Evolutionary conservation across 805 yeast species (phyloP).

Genomic region (Diddensiella transvaalensis): DNA sequence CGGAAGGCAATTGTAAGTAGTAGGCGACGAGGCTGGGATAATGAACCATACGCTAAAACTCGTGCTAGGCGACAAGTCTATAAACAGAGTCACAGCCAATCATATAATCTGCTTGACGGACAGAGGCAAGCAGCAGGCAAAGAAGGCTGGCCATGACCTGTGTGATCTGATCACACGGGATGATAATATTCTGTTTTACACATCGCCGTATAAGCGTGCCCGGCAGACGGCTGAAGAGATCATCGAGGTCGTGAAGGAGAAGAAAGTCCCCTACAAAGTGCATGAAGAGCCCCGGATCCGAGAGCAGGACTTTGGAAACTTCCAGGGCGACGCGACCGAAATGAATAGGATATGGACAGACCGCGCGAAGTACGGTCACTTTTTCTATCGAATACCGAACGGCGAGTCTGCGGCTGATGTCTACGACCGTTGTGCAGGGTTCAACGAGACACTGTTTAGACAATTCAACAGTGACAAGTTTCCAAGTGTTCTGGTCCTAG

Average conservation of each 20-base stretch:
- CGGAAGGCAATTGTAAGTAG: conserved; percentile 72
- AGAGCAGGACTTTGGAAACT: conserved; percentile 94
- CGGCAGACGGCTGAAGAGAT: conserved; percentile 78
- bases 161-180: conserved; percentile 40
- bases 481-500: conserved; percentile 78
- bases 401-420: conserved; percentile 98
- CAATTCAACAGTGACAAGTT: conserved; percentile 66
- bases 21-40: not conserved
- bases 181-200: conserved; percentile 67
- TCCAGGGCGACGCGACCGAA: conserved; percentile 65
- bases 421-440: conserved; percentile 84
- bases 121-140: conserved; percentile 53
- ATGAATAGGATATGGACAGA: conserved; percentile 83
- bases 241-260: conserved; percentile 46
- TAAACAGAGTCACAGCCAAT: conserved; percentile 74
- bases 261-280: conserved; percentile 47
- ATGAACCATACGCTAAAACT: too few relatives aligned
- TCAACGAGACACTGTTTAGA: conserved; percentile 80
- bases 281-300: conserved; percentile 89
- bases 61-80: conserved; percentile 58
- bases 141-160: conserved; percentile 34
- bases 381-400: conserved; percentile 83
- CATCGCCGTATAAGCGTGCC: conserved; percentile 83
- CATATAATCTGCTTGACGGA: conserved; percentile 73
- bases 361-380: conserved; percentile 82